Evolutionary conservation across 208 protist species (phyloP).

Genomic region (Leishmania amazonensis): DNA sequence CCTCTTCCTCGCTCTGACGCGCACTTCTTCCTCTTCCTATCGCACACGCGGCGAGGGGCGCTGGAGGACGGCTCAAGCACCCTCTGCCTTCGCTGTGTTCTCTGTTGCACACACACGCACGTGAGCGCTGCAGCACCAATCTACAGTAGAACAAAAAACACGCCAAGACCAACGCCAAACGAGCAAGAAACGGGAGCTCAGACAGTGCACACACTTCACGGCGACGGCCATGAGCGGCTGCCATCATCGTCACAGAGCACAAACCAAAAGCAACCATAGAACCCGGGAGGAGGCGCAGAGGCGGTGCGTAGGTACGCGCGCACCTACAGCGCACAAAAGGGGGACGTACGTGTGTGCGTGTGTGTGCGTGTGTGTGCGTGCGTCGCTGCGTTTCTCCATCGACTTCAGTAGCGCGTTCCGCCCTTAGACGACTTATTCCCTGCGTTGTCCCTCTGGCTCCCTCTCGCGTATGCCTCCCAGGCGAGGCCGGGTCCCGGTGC

Average conservation of each 20-base stretch:
- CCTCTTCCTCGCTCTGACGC: too few relatives aligned
- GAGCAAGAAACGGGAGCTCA: neutral
- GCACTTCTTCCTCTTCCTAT: neutral
- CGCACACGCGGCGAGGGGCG: neutral
- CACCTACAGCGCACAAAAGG: neutral
- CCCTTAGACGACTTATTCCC: neutral
- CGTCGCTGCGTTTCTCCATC: neutral
- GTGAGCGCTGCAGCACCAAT: neutral
- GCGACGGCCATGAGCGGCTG: neutral
- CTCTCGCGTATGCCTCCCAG: constrained; percentile 36
- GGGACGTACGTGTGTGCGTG: too few relatives aligned
- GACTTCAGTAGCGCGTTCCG: neutral
- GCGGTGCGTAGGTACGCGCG: neutral
- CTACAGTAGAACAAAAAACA: neutral
- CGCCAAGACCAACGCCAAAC: too few relatives aligned
- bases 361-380: neutral
- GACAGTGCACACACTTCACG: neutral
- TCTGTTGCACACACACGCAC: neutral
- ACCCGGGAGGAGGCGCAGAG: neutral
- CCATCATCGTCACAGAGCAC: neutral
- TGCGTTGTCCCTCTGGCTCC: neutral
- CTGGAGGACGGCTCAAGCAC: neutral
- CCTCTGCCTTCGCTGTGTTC: neutral
- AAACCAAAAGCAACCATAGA: neutral
- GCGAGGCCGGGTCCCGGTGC: neutral